Evolutionary conservation across 768 basidiomycete genomes (phyloP), one percentile per base, ranked within the genome.

Genomic region (Mycena rebaudengoi): DNA sequence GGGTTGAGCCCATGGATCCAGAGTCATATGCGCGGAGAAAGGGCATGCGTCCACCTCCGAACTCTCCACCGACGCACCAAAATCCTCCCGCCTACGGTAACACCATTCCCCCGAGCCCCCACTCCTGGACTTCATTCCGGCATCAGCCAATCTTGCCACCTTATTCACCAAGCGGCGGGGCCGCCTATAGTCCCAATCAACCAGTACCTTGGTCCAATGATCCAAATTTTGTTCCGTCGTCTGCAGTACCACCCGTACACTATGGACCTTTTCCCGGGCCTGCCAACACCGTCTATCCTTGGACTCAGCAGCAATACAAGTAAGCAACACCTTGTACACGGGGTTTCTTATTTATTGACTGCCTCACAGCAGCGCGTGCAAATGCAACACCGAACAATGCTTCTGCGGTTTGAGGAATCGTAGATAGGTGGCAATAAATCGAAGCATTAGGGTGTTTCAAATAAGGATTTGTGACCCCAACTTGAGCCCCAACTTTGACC

Each of bases 251-350:
- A 7, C 32, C 40, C 18, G 20, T 66, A 26, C 65, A 66, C 39
- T 66, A 66, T 21, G 65, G 65, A 32, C 46, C 53, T 0, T 62
- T 62, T 25, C 65, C 65, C 4, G 65, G 65, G 21, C 60, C 60
- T 14, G 60, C 65, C 5, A 51, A 51, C 4, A 62, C 65, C 18
- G 35, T 66, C 1, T 66, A 66, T 21, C 60, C 65, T 12, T 66
- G 60, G 65, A 53, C 43, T 8, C 43, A 40, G 20, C 33, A n/a
- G n/a, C n/a, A n/a, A n/a, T n/a, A n/a, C n/a, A n/a, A n/a, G n/a
- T n/a, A n/a, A n/a, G n/a, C n/a, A n/a, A n/a, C n/a, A n/a, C n/a
- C n/a, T n/a, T n/a, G n/a, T n/a, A n/a, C n/a, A n/a, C n/a, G n/a
- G n/a, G n/a, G n/a, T n/a, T n/a, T n/a, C n/a, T n/a, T n/a, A n/a